Evolutionary conservation across 2,329 filamentous ascomycete species (phyloP), one percentile per base, ranked within the genome.

Genomic region (Penicillium capsulatum): DNA sequence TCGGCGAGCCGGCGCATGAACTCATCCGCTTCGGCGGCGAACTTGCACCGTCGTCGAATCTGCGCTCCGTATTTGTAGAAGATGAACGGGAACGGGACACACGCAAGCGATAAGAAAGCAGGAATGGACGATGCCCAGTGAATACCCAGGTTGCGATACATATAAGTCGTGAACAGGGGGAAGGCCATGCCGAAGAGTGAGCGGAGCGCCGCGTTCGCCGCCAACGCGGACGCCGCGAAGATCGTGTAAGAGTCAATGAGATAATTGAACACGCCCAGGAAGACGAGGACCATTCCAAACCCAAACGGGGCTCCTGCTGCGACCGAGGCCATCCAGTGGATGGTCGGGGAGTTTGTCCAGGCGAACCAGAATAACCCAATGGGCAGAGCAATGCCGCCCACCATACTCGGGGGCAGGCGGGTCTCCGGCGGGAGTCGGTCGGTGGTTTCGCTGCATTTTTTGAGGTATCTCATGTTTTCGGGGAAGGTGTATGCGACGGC

Each of bases 1-100:
- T 60, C 54, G 39, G 60, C 50, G 43, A 65, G 53, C 42, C 58
- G 61, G 39, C 58, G 60, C 54, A 65, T 59, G 46, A 66, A 65
- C 3, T 59, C 61, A 4, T 61, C 59, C 3, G 58, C 60, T 38
- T 59, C 48, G 24, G 57, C 52, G 19, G 52, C 48, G 37, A 54
- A 55, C 45, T 54, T 54, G 51, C 52, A 55, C 19, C 52, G 47
- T 10, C 30, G 36, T 29, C 52, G 51, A 30, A 55, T 54, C 4
- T 44, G 31, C 13, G 45, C 34, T 9, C 53, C 53, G 29, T 57
- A 57, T 36, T 55, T 55, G 42, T 57, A 57, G 47, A 57, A 57
- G 20, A 57, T 30, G 47, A 55, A 57, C 8, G 53, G 53, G 47
- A 57, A 57, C 1, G 53, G 53, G 20, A 55, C 39, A 20, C 53